phyloP scores from a whole-genome alignment of 805 yeast species.

The Wickerhamomyces chaumierensis region DNA sequence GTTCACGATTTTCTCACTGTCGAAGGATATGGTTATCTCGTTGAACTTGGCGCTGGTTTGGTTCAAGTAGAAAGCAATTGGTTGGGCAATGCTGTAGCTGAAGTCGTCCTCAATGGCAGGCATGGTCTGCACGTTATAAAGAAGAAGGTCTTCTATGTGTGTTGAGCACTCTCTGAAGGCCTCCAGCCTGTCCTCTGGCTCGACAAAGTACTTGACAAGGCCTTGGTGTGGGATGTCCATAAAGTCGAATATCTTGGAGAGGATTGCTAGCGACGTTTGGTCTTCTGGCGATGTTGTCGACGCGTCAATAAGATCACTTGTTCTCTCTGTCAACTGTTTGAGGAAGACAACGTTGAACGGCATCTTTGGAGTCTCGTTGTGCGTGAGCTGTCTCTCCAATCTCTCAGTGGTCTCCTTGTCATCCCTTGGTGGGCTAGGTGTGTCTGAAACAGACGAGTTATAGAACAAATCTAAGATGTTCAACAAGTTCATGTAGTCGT shows the following conservation, averaged over 20 bases:
- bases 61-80: slow-evolving; percentile 4
- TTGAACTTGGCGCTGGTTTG: slow-evolving; percentile 1
- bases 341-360: slow-evolving; percentile 42
- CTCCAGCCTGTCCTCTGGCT: slow-evolving; percentile 51
- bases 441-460: slow-evolving; percentile 7
- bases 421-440: neutral
- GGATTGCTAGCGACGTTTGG: slow-evolving; percentile 22
- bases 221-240: slow-evolving; percentile 54
- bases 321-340: slow-evolving; percentile 52
- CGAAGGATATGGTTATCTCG: slow-evolving; percentile 3
- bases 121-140: slow-evolving; percentile 9
- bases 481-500: slow-evolving; percentile 13
- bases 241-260: slow-evolving; percentile 24
- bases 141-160: slow-evolving; percentile 11
- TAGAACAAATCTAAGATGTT: slow-evolving; percentile 16
- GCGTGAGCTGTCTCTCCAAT: slow-evolving; percentile 1
- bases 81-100: slow-evolving; percentile 4
- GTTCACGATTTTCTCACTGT: neutral
- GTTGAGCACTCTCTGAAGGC: slow-evolving; percentile 73
- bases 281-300: slow-evolving; percentile 28
- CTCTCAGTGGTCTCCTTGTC: neutral
- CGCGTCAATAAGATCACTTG: slow-evolving; percentile 60
- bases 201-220: slow-evolving; percentile 56
- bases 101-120: neutral
- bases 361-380: slow-evolving; percentile 15